Evolutionary conservation across 805 yeast species (phyloP).

Genomic region (Metschnikowia colocasiae): DNA sequence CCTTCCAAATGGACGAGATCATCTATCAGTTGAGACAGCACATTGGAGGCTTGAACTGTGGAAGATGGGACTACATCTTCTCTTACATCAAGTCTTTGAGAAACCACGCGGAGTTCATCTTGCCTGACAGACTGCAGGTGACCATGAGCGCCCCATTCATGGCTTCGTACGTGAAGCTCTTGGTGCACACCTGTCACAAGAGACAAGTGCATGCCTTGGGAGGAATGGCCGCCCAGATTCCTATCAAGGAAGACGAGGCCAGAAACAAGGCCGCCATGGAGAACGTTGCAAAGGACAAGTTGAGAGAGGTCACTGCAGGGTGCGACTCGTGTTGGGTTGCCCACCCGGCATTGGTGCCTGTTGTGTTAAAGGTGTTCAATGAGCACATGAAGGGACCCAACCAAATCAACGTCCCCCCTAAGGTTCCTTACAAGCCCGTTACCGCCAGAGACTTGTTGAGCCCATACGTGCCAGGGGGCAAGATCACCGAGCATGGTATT

Average conservation of each 20-base stretch:
- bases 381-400: conserved; percentile 80
- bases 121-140: conserved; percentile 78
- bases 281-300: conserved; percentile 70
- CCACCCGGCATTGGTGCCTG: conserved; percentile 75
- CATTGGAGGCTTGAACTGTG: conserved; percentile 79
- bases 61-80: conserved; percentile 87
- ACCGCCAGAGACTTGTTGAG: conserved; percentile 58
- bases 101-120: conserved; percentile 59
- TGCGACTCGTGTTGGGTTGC: conserved; percentile 92
- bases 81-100: conserved; percentile 73
- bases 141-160: conserved; percentile 80
- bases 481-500: conserved; percentile 68
- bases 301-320: conserved; percentile 72
- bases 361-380: conserved; percentile 68
- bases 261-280: conserved; percentile 66
- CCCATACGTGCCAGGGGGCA: conserved; percentile 59
- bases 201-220: conserved; percentile 86
- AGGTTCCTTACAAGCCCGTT: conserved; percentile 48
- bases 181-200: conserved; percentile 70
- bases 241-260: conserved; percentile 66
- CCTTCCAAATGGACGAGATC: conserved; percentile 84
- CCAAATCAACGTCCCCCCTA: conserved; percentile 58
- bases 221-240: conserved; percentile 88
- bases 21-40: conserved; percentile 73
- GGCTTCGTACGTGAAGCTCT: conserved; percentile 70